Evolutionary conservation across 306 rosid genomes (phyloP).

Genomic region (Medicago truncatula): MtrunA17r5.0-ANR NC_053046.1:24043001-24043500

Average conservation of each 20-base stretch:
- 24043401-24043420: no score
- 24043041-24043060: no score
- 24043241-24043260: conserved; percentile 44
- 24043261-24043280: conserved; percentile 35
- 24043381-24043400: no score
- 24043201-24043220: conserved; percentile 12
- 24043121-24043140: background rate
- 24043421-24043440: no score
- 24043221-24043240: conserved; percentile 38
- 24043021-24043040: no score
- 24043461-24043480: no score
- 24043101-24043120: background rate
- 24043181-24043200: conserved; percentile 43
- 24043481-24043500: no score
- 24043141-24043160: conserved; percentile 26
- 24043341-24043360: conserved; percentile 42
- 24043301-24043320: conserved; percentile 50
- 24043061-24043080: no score
- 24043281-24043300: conserved; percentile 40
- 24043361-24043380: conserved; percentile 34
- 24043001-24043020: no score
- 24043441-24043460: no score
- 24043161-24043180: conserved; percentile 30
- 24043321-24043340: conserved; percentile 29
- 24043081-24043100: conserved; percentile 2